Percentiles rank a stretch among this genome's conserved stretches.
Evolutionary conservation across 108 stramenopile species (phyloP).

Genomic region (Cyclostephanos invisitatus): DNA sequence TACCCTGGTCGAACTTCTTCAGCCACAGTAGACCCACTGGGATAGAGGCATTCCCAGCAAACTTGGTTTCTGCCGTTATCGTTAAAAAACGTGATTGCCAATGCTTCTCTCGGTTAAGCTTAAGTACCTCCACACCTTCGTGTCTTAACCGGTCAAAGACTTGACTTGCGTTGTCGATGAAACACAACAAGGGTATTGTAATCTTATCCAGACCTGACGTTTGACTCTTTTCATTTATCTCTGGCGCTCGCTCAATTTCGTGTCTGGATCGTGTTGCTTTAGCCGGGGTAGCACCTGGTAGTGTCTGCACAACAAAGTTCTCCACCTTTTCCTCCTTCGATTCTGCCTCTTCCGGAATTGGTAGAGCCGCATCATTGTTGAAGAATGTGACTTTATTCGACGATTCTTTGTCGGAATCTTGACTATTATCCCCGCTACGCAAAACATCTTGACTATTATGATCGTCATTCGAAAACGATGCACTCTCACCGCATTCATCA

Average conservation of each 20-base stretch:
- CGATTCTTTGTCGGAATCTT: conserved; percentile 2
- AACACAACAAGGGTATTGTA: conserved; percentile 22
- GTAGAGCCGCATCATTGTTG: background rate
- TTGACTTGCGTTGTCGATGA: conserved; percentile 41
- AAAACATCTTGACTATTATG: conserved; percentile 6
- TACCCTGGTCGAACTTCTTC: conserved; percentile 45
- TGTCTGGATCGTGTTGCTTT: conserved; percentile 19
- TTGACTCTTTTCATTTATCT: conserved; percentile 38
- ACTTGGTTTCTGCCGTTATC: conserved; percentile 66
- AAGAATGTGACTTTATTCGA: background rate
- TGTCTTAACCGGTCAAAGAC: conserved; percentile 53
- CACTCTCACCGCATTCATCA: conserved; percentile 7
- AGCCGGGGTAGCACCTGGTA: conserved; percentile 1
- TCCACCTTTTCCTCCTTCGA: background rate
- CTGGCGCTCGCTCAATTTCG: conserved; percentile 6
- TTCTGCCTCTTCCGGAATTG: background rate
- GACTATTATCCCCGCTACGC: conserved; percentile 2
- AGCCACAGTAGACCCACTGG: conserved; percentile 50
- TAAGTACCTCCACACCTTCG: conserved; percentile 73
- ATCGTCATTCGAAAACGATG: conserved; percentile 7
- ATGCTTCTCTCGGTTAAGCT: conserved; percentile 75
- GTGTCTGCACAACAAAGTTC: background rate
- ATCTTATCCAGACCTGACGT: background rate
- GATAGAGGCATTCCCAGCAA: conserved; percentile 31
- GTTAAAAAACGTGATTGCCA: conserved; percentile 79